Evolutionary conservation across 768 basidiomycete genomes (phyloP).

Genomic region (Naganishia friedmannii): DNA sequence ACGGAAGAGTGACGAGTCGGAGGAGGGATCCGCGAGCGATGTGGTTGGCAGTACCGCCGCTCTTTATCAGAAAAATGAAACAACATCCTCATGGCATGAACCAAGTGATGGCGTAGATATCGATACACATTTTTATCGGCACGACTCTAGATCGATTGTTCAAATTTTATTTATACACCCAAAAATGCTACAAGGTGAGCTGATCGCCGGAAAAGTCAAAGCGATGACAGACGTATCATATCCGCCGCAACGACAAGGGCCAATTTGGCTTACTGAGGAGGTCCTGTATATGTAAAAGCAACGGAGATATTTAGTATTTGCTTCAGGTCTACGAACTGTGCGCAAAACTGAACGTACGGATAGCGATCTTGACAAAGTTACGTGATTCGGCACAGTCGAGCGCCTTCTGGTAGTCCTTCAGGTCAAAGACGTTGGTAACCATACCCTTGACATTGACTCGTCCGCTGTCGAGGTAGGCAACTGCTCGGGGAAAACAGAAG

Average conservation of each 20-base stretch:
- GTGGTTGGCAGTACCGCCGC: too few relatives aligned
- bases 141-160: neutral
- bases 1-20: too few relatives aligned
- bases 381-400: conserved; percentile 56
- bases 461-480: conserved; percentile 81
- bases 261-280: conserved; percentile 5
- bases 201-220: neutral
- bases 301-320: neutral
- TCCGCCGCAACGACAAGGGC: neutral
- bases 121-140: neutral
- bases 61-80: too few relatives aligned
- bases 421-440: conserved; percentile 61
- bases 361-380: conserved; percentile 24
- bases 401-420: conserved; percentile 64
- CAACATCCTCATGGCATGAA: too few relatives aligned
- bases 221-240: neutral
- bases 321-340: neutral
- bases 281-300: neutral
- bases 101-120: neutral
- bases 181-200: conserved; percentile 9
- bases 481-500: conserved; percentile 83
- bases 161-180: neutral
- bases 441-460: conserved; percentile 57
- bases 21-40: too few relatives aligned
- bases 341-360: neutral